phyloP scores from a whole-genome alignment of 225 moss, liverwort and hornwort species.

The Lunularia cruciata region DNA sequence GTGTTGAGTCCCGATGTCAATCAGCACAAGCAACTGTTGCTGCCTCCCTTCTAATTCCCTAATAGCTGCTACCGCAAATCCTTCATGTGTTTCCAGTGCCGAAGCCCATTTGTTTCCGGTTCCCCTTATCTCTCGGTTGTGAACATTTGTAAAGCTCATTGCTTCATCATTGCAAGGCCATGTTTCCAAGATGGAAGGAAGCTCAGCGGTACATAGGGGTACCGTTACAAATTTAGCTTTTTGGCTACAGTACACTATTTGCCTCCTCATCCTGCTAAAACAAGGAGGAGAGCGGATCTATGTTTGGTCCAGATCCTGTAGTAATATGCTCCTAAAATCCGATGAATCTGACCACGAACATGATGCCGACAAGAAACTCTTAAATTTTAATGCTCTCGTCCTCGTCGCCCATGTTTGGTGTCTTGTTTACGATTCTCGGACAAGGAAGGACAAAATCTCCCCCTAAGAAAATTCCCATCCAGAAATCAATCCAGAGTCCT shows the following conservation, averaged over 20 bases:
- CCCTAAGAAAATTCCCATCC: not conserved
- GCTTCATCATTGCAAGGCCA: not conserved
- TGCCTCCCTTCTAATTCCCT: too few relatives aligned
- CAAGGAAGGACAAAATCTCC: slow-evolving; percentile 5
- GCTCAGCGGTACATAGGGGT: too few relatives aligned
- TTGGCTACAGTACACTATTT: too few relatives aligned
- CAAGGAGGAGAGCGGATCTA: too few relatives aligned
- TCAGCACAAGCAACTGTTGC: not conserved
- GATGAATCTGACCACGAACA: not conserved
- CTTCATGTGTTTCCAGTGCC: not conserved
- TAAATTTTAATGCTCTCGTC: not conserved
- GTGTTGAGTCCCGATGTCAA: too few relatives aligned
- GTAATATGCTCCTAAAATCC: not conserved
- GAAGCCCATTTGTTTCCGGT: not conserved
- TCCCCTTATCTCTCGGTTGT: not conserved
- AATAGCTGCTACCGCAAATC: too few relatives aligned
- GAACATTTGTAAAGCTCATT: not conserved
- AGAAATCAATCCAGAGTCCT: too few relatives aligned
- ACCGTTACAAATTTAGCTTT: too few relatives aligned
- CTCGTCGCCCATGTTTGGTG: not conserved
- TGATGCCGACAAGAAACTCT: not conserved
- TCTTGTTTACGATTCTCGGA: not conserved
- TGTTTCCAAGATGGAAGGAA: not conserved
- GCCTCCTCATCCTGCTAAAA: too few relatives aligned
- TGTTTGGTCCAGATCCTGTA: too few relatives aligned